A percentile compares a stretch with the other conserved stretches of the same genome.
Conservation (phyloP, 164 flowering plant species). For the Annona cherimola region DNA sequence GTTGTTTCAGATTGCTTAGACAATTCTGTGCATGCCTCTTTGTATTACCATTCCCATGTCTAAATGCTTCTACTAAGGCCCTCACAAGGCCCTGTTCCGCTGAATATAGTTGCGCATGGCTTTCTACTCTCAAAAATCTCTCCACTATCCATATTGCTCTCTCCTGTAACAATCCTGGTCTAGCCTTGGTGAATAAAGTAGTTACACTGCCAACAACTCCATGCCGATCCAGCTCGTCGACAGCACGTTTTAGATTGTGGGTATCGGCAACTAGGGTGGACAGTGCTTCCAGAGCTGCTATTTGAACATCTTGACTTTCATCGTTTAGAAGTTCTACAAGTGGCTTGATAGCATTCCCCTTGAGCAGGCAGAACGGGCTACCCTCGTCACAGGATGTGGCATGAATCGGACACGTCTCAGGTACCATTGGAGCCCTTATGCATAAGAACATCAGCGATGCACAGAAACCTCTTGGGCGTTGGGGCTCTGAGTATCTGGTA, state of each 20-base stretch:
- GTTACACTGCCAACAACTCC: conserved; percentile 30
- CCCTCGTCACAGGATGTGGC: conserved; percentile 34
- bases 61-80: conserved; percentile 56
- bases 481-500: conserved; percentile 23
- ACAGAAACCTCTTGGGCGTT: conserved; percentile 35
- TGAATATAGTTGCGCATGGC: conserved; percentile 19
- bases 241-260: conserved; percentile 21
- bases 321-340: conserved; percentile 38
- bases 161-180: conserved; percentile 52
- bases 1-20: conserved; percentile 48
- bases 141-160: conserved; percentile 46
- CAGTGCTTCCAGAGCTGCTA: conserved; percentile 45
- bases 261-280: conserved; percentile 38
- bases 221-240: conserved; percentile 37
- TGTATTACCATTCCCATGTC: conserved; percentile 44
- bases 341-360: conserved; percentile 41
- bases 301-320: conserved; percentile 37
- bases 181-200: conserved; percentile 34
- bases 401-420: conserved; percentile 43
- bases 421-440: conserved; percentile 24
- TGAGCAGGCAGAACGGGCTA: conserved; percentile 40
- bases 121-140: conserved; percentile 40
- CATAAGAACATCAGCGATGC: conserved; percentile 32
- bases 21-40: conserved; percentile 49
- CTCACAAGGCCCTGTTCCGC: conserved; percentile 37